Base-by-base conservation (phyloP, 805 yeast genomes). In the Barnettozyma wickerhamii region DNA sequence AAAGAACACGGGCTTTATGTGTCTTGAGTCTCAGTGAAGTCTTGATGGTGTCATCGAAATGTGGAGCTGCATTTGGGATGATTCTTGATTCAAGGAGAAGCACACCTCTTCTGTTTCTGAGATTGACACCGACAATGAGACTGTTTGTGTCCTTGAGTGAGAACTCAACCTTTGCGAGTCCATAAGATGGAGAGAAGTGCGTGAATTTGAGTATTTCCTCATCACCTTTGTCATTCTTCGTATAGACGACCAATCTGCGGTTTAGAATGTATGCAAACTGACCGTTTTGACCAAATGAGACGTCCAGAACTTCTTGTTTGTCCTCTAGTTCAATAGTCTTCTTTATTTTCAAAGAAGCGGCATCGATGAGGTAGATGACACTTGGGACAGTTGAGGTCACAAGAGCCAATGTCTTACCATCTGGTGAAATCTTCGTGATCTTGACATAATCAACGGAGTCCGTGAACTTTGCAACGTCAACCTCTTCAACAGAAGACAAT, bases 321-420 rank as follows among this genome's bases (percentile, higher is more conserved):
- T 52, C 63, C 14, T 68, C 68, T 1, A 88, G 72, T 42, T 68
- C 75, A 42, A 74, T 69, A 47, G 69, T 74, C 51, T 68, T 71
- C 32, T 68, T 71, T 43, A 75, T 73, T 35, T 73, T 76, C 42
- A 86, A 63, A 20, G 74, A 65, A 6, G 68, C 72, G 6, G 75
- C 72, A 47, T 81, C 76, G 45, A 87, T 73, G 17, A 84, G 64
- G 52, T 75, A 76, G 15, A 86, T 66, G 5, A 72, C 62, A 0
- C 87, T 77, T 1, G 93, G 91, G 6, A 69, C 63, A 18, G 71
- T 68, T 1, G 91, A 79, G 19, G 90, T 79, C 43, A 86, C 79
- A 42, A 84, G 66, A 3, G 82, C 85, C 6, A 86, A 86, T 9
- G 76, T 65, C 3, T 76, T 55, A n/a, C 77, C 80, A 53, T 81